Base-by-base conservation (phyloP, 805 yeast genomes). In the Candida qinlingensis region DNA sequence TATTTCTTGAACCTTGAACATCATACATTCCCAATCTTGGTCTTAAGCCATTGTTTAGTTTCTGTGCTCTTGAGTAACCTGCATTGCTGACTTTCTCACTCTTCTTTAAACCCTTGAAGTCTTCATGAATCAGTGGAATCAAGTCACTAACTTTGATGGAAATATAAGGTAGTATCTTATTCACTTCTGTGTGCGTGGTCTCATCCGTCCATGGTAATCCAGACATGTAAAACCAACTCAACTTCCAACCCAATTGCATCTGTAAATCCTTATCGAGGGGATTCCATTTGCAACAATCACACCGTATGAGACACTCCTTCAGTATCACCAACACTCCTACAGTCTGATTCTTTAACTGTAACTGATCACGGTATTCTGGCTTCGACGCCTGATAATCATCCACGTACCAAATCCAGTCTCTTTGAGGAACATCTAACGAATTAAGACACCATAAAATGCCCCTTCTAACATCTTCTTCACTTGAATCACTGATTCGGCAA, bases 151-250 rank as follows among this genome's bases (percentile, higher is more conserved):
- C 30, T 29, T 33, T 6, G 3, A 40, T 6, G 4, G 26, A 10
- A 37, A 13, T 3, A 7, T n/a, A 25, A 4, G n/a, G 3, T 7
- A 51, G 6, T 6, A 58, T 39, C 2, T 39, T 8, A 2, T 10
- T 27, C 6, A 52, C 42, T 31, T 51, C 27, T 1, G 12, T 7
- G 1, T n/a, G 30, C 8, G 51, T 42, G 6, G 9, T 35, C 4
- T 28, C 12, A 35, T 57, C 59, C 36, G 54, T 51, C 63, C 63
- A 60, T 2, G 63, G 63, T 0, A 54, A 30, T 1, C 30, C 47
- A 37, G 30, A 25, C 46, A 50, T 43, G 10, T 38, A 42, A 37
- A 40, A 58, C 7, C 38, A 31, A 3, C 54, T 48, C 5, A 52
- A 19, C 2, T 12, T 26, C 4, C 12, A 11, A 1, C 39, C 33